These are phyloP conservation scores for Russula ochroleuca DNA, from an alignment of 768 basidiomycete genomes.

Conservation along the genomic window DNA sequence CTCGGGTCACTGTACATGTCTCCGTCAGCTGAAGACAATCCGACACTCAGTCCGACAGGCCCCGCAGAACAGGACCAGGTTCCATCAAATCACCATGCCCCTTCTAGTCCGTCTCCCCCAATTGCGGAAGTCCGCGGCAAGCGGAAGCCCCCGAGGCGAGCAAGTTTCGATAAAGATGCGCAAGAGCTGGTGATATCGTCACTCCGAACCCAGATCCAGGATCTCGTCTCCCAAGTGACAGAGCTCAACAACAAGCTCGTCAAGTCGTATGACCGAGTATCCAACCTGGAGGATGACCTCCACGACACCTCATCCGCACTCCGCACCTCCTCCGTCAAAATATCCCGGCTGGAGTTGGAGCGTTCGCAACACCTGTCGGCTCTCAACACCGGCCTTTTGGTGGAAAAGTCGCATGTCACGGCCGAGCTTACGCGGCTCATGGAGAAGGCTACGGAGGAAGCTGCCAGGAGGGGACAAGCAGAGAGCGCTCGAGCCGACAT, in stretches of 20 bases:
- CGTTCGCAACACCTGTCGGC: slow-evolving; percentile 83
- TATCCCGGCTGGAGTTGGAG: slow-evolving; percentile 80
- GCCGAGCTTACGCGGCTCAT: slow-evolving; percentile 89
- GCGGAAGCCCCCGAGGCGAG: slow-evolving; percentile 12
- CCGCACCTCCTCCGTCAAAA: slow-evolving; percentile 56
- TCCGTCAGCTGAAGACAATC: slow-evolving; percentile 11
- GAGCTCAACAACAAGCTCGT: slow-evolving; percentile 93
- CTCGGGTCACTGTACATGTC: slow-evolving; percentile 20
- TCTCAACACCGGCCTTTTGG: slow-evolving; percentile 84
- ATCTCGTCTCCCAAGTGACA: slow-evolving; percentile 85
- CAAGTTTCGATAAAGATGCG: slow-evolving; percentile 48
- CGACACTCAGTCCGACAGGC: background rate
- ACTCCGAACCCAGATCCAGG: slow-evolving; percentile 74
- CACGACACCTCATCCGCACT: slow-evolving; percentile 60
- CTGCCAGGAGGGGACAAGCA: slow-evolving; percentile 83
- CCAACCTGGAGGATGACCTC: slow-evolving; percentile 87
- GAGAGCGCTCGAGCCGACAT: slow-evolving; percentile 78
- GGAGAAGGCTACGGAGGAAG: slow-evolving; percentile 94
- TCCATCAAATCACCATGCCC: slow-evolving; percentile 10
- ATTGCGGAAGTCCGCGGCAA: slow-evolving; percentile 10
- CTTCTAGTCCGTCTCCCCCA: slow-evolving; percentile 5
- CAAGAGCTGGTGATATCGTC: slow-evolving; percentile 80
- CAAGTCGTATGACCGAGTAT: slow-evolving; percentile 84
- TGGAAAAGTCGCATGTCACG: slow-evolving; percentile 88
- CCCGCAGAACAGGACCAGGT: background rate